These are phyloP conservation scores for Biancaea sappan DNA, from an alignment of 306 rosid species.

Conservation along the genomic window DNA sequence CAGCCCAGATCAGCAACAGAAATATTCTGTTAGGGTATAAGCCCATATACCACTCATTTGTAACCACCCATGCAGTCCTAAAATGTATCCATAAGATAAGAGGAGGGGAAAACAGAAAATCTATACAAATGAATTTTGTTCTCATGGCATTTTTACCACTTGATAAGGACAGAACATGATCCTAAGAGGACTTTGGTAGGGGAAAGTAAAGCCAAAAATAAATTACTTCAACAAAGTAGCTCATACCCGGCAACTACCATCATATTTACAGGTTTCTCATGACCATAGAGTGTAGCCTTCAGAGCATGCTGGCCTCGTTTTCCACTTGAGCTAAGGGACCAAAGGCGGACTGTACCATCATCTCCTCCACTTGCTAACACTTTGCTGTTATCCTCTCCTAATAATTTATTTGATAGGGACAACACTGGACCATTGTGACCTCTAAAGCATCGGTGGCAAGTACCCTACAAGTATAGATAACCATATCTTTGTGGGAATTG, in stretches of 20 bases:
- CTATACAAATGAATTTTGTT: conserved; percentile 11
- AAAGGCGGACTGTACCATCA: conserved; percentile 87
- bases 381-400: conserved; percentile 68
- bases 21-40: background rate
- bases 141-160: background rate
- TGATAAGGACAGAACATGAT: background rate
- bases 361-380: conserved; percentile 96
- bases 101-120: background rate
- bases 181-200: background rate
- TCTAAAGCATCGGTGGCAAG: conserved; percentile 63
- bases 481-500: background rate
- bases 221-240: conserved; percentile 14
- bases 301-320: conserved; percentile 67
- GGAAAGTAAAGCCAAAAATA: conserved; percentile 4
- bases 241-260: conserved; percentile 84
- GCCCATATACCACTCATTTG: background rate
- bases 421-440: conserved; percentile 89
- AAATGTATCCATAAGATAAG: background rate
- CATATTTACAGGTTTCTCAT: conserved; percentile 68
- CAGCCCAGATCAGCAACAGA: conserved; percentile 3
- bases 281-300: conserved; percentile 82
- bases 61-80: conserved; percentile 1
- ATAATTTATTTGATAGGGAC: conserved; percentile 68
- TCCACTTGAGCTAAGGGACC: conserved; percentile 74
- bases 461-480: conserved; percentile 46